phyloP scores from a whole-genome alignment of 2,329 filamentous ascomycete genomes.

The Ascochyta pisi region DNA sequence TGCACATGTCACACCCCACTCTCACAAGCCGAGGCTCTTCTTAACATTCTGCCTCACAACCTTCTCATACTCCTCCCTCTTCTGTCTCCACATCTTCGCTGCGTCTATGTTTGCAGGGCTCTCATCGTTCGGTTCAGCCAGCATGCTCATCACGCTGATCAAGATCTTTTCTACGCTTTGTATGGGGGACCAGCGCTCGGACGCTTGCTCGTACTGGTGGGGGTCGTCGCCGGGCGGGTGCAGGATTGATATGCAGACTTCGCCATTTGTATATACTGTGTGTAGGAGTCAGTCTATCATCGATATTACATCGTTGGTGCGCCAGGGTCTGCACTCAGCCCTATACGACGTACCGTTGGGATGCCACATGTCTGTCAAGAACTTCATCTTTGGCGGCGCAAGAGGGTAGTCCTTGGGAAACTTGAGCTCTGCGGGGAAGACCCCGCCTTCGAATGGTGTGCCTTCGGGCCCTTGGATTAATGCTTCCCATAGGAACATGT shows the following conservation, averaged over 20 bases:
- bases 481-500: constrained; percentile 95
- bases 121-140: constrained; percentile 93
- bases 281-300: neutral
- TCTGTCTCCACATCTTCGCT: constrained; percentile 84
- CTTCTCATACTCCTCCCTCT: constrained; percentile 78
- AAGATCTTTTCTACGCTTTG: constrained; percentile 95
- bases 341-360: constrained; percentile 71
- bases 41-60: constrained; percentile 67
- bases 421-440: constrained; percentile 83
- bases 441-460: constrained; percentile 93
- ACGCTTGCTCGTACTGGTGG: constrained; percentile 88
- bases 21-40: constrained; percentile 47
- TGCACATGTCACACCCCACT: no score
- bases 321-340: no score
- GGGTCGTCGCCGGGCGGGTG: constrained; percentile 94
- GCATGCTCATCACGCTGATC: constrained; percentile 88
- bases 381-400: constrained; percentile 86
- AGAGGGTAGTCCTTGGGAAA: constrained; percentile 90
- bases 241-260: constrained; percentile 95
- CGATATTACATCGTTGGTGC: no score
- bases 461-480: constrained; percentile 94
- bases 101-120: constrained; percentile 95
- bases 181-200: constrained; percentile 92
- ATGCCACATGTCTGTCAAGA: constrained; percentile 87
- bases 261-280: constrained; percentile 80